Evolutionary conservation across 2,329 filamentous ascomycete genomes (phyloP).

Genomic region (Curvularia sp.): DNA sequence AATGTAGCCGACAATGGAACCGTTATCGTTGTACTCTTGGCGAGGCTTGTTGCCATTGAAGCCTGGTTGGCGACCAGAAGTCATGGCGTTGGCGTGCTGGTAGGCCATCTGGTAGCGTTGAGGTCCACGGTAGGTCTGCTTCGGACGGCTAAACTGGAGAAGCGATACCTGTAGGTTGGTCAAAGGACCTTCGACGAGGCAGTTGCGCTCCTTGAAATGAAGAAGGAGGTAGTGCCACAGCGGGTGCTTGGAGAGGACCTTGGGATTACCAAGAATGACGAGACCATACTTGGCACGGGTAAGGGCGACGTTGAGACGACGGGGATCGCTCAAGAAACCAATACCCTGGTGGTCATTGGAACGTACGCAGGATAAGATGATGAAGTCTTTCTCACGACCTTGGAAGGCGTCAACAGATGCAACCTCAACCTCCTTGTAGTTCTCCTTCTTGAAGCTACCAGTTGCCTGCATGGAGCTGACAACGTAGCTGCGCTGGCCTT

Average conservation of each 20-base stretch:
- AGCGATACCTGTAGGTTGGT: slow-evolving; percentile 96
- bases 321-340: slow-evolving; percentile 96
- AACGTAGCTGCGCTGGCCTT: slow-evolving; percentile 97
- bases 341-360: slow-evolving; percentile 99
- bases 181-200: slow-evolving; percentile 91
- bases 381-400: slow-evolving; percentile 98
- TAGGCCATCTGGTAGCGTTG: slow-evolving; percentile 86
- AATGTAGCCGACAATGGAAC: slow-evolving; percentile 93
- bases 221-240: slow-evolving; percentile 94
- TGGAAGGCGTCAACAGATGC: slow-evolving; percentile 99
- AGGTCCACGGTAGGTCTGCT: slow-evolving; percentile 87
- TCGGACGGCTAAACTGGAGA: slow-evolving; percentile 92
- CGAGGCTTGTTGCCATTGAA: slow-evolving; percentile 59
- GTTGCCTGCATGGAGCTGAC: slow-evolving; percentile 99
- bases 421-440: slow-evolving; percentile 98
- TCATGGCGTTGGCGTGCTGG: slow-evolving; percentile 68
- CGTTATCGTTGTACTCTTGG: slow-evolving; percentile 72
- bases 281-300: slow-evolving; percentile 97
- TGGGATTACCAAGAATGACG: slow-evolving; percentile 96
- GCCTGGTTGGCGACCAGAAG: slow-evolving; percentile 54
- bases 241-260: slow-evolving; percentile 96
- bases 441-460: slow-evolving; percentile 96
- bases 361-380: slow-evolving; percentile 95
- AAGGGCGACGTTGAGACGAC: slow-evolving; percentile 94
- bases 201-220: slow-evolving; percentile 97